phyloP scores from a whole-genome alignment of 257 asterid species.

The Ligustrum vulgare region DNA sequence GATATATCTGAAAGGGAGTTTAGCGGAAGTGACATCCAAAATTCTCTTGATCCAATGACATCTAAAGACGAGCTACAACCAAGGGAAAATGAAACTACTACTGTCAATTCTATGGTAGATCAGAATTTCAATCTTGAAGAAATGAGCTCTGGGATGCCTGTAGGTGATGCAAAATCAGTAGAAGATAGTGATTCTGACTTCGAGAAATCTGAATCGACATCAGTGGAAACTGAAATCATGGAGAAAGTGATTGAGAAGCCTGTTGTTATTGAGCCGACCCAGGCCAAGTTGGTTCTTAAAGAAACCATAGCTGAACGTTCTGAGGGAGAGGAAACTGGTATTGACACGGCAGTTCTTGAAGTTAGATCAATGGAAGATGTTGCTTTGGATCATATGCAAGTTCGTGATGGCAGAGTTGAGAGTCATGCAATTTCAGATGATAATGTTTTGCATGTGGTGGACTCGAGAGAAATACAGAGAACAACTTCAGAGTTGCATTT shows the following conservation, averaged over 20 bases:
- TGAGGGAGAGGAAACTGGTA: constrained; percentile 11
- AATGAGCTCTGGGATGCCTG: constrained; percentile 24
- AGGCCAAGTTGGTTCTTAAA: constrained; percentile 1
- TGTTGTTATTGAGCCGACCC: neutral
- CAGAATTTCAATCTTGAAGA: constrained; percentile 29
- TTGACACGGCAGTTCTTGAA: constrained; percentile 36
- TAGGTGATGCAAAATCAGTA: constrained; percentile 28
- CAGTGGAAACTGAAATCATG: constrained; percentile 19
- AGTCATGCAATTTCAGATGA: constrained; percentile 18
- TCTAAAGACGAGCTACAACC: constrained; percentile 14
- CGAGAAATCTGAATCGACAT: constrained; percentile 27
- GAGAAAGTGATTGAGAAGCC: constrained; percentile 17
- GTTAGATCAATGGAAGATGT: constrained; percentile 32
- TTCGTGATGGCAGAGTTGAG: constrained; percentile 20
- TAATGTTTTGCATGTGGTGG: constrained; percentile 24
- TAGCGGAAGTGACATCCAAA: constrained; percentile 28
- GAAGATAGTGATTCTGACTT: constrained; percentile 31
- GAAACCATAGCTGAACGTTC: constrained; percentile 3
- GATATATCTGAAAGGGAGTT: constrained; percentile 34
- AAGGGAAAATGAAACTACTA: constrained; percentile 20
- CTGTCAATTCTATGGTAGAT: constrained; percentile 14
- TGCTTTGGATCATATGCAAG: constrained; percentile 32
- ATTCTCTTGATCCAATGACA: constrained; percentile 24
- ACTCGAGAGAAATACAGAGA: constrained; percentile 28
- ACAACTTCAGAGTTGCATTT: constrained; percentile 33